Base-by-base conservation (phyloP, 306 rosid genomes). In the Arachis stenosperma region DNA sequence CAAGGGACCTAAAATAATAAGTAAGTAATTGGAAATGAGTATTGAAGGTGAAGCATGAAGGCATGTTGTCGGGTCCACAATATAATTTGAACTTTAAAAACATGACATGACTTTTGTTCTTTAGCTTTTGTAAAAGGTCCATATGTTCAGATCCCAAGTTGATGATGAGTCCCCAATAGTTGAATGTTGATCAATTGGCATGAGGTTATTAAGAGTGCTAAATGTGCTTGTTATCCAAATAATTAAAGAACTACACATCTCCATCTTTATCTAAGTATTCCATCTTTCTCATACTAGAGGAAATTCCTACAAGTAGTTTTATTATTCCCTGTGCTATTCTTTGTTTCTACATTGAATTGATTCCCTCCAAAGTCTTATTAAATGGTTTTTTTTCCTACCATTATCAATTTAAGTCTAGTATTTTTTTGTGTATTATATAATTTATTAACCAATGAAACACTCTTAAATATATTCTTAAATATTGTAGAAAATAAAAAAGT, bases 291-390 rank as follows among this genome's bases (percentile, higher is more conserved):
- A 30, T 2, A 17, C 44, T 40, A 50, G 41, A 43, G 7, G 33
- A 47, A 10, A 27, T 51, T 39, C 41, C 55, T 57, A 40, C 11
- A 10, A 3, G 70, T 42, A 57, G 13, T 57, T 22, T 22, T 22
- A 22, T 22, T 33, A 33, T 47, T 48, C 10, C 41, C 62, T 50
- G 4, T 27, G 56, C 43, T 30, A 42, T 54, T 10, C 29, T 54
- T 50, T 13, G 70, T 14, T 74, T 74, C 12, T 30, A 29, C 78
- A 58, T 77, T 69, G 9, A 77, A 80, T 73, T 57, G 41, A 46
- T 63, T 73, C 52, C 41, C 75, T 54, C 75, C 48, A 54, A 6
- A 12, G 48, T 15, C 43, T 8, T 74, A 65, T 63, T 48, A 14
- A 59, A 52, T 52, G 10, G 0, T 14, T 69, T 53, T 41, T 44